Conservation (phyloP, 2,329 filamentous ascomycete species). For the Stagonosporopsis tanaceti region DNA sequence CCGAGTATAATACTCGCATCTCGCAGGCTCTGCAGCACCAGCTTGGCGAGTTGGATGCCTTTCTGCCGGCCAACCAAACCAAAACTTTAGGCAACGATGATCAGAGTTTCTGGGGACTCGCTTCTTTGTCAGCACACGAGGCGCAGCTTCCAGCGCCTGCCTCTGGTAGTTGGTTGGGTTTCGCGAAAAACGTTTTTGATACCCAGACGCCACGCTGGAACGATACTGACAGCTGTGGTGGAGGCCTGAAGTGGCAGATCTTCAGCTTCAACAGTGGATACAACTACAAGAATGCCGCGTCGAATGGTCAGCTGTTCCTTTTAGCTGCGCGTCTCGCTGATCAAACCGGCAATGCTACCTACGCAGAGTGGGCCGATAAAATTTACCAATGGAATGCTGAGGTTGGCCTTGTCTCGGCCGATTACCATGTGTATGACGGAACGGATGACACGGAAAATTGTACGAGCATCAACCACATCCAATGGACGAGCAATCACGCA, state of each 20-base stretch:
- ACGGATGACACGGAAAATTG: slow-evolving; percentile 55
- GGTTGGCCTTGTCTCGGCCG: slow-evolving; percentile 57
- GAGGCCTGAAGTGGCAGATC: slow-evolving; percentile 77
- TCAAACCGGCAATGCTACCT: slow-evolving; percentile 66
- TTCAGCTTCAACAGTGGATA: slow-evolving; percentile 77
- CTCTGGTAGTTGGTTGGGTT: slow-evolving; percentile 62
- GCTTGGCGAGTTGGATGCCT: slow-evolving; percentile 48
- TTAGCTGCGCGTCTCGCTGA: slow-evolving; percentile 76
- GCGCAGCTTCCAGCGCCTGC: slow-evolving; percentile 64
- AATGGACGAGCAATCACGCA: slow-evolving; percentile 62
- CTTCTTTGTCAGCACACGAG: slow-evolving; percentile 72
- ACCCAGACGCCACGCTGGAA: slow-evolving; percentile 74
- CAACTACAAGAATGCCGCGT: slow-evolving; percentile 78
- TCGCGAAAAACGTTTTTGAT: slow-evolving; percentile 77
- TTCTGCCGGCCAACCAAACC: slow-evolving; percentile 50
- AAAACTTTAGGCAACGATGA: slow-evolving; percentile 70
- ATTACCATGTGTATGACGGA: slow-evolving; percentile 61
- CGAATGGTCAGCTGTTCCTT: slow-evolving; percentile 81
- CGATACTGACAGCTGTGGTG: slow-evolving; percentile 64
- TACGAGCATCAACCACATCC: slow-evolving; percentile 54
- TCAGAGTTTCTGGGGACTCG: slow-evolving; percentile 74
- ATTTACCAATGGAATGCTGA: slow-evolving; percentile 63
- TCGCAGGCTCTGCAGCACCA: slow-evolving; percentile 51
- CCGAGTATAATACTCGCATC: slow-evolving; percentile 49
- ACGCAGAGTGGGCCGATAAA: slow-evolving; percentile 68